Evolutionary conservation across 2,329 filamentous ascomycete species (phyloP).

Genomic region (Scolecobasidium constrictum): DNA sequence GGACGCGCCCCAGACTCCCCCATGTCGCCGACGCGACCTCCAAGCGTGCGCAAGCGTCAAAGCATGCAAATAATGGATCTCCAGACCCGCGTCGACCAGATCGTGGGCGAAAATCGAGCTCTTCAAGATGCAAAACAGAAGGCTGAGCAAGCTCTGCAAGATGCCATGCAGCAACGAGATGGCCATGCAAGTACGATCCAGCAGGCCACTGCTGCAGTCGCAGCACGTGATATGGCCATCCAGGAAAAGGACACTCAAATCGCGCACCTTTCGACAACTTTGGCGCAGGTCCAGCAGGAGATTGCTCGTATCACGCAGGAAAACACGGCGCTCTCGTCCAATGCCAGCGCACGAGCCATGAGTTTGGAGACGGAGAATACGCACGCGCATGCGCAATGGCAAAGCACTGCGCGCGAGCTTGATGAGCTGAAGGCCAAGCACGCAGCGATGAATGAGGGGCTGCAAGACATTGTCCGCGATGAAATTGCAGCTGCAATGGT

Average conservation of each 20-base stretch:
- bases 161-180: conserved; percentile 38
- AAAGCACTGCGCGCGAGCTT: conserved; percentile 56
- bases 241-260: conserved; percentile 82
- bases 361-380: conserved; percentile 57
- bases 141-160: conserved; percentile 8
- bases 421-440: conserved; percentile 56
- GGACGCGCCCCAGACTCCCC: conserved; percentile 86
- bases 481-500: conserved; percentile 56
- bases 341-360: conserved; percentile 62
- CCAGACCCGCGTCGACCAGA: conserved; percentile 72
- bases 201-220: conserved; percentile 35
- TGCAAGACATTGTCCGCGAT: conserved; percentile 50
- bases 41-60: conserved; percentile 91
- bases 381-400: conserved; percentile 39
- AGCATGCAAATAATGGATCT: conserved; percentile 93
- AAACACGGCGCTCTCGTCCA: conserved; percentile 67
- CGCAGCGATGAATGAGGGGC: conserved; percentile 47
- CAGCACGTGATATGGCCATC: conserved; percentile 58
- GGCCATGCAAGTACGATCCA: conserved; percentile 28
- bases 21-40: conserved; percentile 83
- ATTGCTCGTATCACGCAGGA: conserved; percentile 69
- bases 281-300: conserved; percentile 74
- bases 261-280: conserved; percentile 63
- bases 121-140: conserved; percentile 47
- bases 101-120: conserved; percentile 72